Evolutionary conservation across 768 basidiomycete species (phyloP).

Genomic region (Mycena albidolilacea): DNA sequence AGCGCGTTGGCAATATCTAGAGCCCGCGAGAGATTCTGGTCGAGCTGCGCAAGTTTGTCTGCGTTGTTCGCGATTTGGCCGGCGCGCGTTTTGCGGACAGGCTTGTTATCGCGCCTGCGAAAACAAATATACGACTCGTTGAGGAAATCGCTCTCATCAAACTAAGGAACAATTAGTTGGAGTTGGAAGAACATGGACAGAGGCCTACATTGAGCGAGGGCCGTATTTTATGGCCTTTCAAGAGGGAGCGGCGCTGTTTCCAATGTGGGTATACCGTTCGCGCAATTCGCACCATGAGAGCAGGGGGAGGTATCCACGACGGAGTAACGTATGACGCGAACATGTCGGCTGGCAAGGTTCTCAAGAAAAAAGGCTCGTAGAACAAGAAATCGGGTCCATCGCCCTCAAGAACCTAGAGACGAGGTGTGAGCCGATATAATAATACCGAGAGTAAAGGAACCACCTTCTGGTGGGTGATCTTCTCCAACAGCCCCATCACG

Average conservation of each 20-base stretch:
- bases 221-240: slow-evolving; percentile 88
- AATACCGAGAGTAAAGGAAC: slow-evolving; percentile 80
- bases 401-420: slow-evolving; percentile 70
- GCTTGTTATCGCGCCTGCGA: slow-evolving; percentile 94
- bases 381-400: slow-evolving; percentile 82
- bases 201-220: slow-evolving; percentile 86
- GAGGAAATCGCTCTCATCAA: slow-evolving; percentile 90
- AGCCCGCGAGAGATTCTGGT: slow-evolving; percentile 80
- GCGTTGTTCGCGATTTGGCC: slow-evolving; percentile 84
- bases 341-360: slow-evolving; percentile 67
- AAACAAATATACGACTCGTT: slow-evolving; percentile 99
- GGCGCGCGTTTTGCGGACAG: slow-evolving; percentile 93
- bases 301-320: slow-evolving; percentile 75
- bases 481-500: slow-evolving; percentile 95
- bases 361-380: slow-evolving; percentile 76
- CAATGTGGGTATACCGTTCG: slow-evolving; percentile 89
- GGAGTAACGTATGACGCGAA: slow-evolving; percentile 83
- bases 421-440: neutral
- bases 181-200: neutral
- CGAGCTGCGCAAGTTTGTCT: slow-evolving; percentile 89
- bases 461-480: slow-evolving; percentile 89
- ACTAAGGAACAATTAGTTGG: slow-evolving; percentile 55
- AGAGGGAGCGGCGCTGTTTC: slow-evolving; percentile 86
- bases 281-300: slow-evolving; percentile 76
- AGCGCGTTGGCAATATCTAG: slow-evolving; percentile 81